These are phyloP conservation scores for Didymella lethalis DNA, from an alignment of 2,329 filamentous ascomycete genomes.

Conservation along the genomic window DNA sequence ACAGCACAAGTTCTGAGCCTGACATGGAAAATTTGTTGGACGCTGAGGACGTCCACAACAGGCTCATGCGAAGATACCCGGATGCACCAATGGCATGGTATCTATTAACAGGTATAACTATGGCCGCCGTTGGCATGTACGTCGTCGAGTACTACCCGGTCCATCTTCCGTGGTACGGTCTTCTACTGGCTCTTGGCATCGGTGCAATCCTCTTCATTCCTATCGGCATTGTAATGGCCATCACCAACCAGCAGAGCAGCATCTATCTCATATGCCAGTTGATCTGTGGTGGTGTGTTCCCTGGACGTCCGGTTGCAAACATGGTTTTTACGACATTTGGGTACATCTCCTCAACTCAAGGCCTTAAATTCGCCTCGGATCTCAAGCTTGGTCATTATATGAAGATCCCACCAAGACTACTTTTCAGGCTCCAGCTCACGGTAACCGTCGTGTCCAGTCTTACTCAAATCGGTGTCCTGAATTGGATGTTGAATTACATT, in stretches of 20 bases:
- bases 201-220: constrained; percentile 86
- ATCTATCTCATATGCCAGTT: constrained; percentile 88
- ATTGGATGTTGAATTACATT: constrained; percentile 88
- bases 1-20: constrained; percentile 47
- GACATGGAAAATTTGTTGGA: constrained; percentile 64
- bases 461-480: constrained; percentile 83
- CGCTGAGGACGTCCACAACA: constrained; percentile 82
- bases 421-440: constrained; percentile 80
- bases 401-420: constrained; percentile 81
- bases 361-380: constrained; percentile 87
- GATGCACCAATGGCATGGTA: constrained; percentile 88
- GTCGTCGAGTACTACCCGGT: constrained; percentile 81
- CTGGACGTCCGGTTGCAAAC: constrained; percentile 84
- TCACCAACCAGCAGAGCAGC: constrained; percentile 87
- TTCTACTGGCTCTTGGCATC: constrained; percentile 79
- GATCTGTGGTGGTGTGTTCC: constrained; percentile 81
- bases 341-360: constrained; percentile 87
- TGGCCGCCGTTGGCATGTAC: constrained; percentile 82
- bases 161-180: constrained; percentile 85
- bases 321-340: constrained; percentile 95
- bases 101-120: constrained; percentile 74
- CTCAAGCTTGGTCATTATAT: constrained; percentile 89
- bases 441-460: constrained; percentile 79
- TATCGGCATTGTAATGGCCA: constrained; percentile 91
- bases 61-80: constrained; percentile 82